A percentile compares a stretch with the other conserved stretches of the same genome.
phyloP scores from a whole-genome alignment of 768 basidiomycete species.

The Russula sp. region DNA sequence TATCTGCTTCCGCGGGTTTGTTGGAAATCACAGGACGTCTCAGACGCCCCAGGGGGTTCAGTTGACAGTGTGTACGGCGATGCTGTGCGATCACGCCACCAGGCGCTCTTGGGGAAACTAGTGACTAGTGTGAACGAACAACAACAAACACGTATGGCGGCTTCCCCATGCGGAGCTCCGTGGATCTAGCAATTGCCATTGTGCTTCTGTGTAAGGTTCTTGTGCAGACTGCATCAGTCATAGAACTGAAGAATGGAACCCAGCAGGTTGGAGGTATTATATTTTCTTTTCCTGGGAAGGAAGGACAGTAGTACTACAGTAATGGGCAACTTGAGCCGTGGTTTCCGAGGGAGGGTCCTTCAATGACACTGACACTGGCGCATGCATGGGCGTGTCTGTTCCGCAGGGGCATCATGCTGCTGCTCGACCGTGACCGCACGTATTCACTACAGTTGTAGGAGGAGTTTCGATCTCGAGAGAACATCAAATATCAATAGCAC shows the following conservation, averaged over 20 bases:
- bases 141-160: neutral
- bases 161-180: constrained; percentile 16
- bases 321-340: constrained; percentile 3
- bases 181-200: constrained; percentile 13
- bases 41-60: neutral
- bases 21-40: constrained; percentile 17
- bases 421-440: constrained; percentile 4
- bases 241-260: constrained; percentile 20
- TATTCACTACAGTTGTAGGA: constrained; percentile 2
- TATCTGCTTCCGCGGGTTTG: neutral
- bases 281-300: neutral
- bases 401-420: too few relatives aligned
- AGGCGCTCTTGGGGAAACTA: too few relatives aligned
- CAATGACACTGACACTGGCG: neutral
- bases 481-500: constrained; percentile 9
- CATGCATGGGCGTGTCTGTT: too few relatives aligned
- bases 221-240: constrained; percentile 10
- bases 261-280: neutral
- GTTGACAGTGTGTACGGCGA: too few relatives aligned
- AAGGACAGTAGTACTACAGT: too few relatives aligned
- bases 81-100: constrained; percentile 16
- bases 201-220: constrained; percentile 16
- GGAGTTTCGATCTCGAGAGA: constrained; percentile 11
- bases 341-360: constrained; percentile 20
- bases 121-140: neutral